Conservation (phyloP, 192 early-diverging fungal genomes). For the Lobosporangium transversale region DNA sequence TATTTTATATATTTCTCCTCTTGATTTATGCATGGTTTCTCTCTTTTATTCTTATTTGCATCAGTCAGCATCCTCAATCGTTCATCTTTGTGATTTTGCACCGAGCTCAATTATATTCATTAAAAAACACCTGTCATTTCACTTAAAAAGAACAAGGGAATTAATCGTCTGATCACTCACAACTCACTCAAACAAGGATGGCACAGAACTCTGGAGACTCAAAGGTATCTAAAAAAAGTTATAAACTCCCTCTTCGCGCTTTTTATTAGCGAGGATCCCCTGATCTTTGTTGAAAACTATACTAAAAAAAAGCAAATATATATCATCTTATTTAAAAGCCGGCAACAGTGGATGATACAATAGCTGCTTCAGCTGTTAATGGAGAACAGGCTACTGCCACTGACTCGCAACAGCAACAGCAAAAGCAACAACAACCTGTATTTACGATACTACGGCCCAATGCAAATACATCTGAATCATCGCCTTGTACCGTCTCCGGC, state of each 20-base stretch:
- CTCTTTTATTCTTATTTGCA: neutral
- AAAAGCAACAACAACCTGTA: neutral
- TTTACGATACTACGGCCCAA: constrained; percentile 28
- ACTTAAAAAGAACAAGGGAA: neutral
- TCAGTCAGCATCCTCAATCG: neutral
- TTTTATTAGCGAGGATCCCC: neutral
- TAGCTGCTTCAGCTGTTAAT: neutral
- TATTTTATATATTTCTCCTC: neutral
- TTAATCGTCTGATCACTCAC: neutral
- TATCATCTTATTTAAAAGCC: constrained; percentile 7
- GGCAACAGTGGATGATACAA: neutral
- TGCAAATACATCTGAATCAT: neutral
- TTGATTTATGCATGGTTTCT: neutral
- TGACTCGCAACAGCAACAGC: too few relatives aligned
- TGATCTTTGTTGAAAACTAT: neutral
- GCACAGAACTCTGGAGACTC: constrained; percentile 11
- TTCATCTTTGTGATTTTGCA: neutral
- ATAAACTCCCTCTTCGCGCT: neutral
- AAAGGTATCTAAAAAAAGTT: constrained; percentile 6
- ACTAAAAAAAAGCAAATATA: neutral
- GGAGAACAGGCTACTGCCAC: constrained; percentile 15
- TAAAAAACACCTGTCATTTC: neutral
- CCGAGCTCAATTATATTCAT: neutral
- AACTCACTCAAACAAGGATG: neutral
- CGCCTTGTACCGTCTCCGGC: neutral